phyloP scores from a whole-genome alignment of 2,329 filamentous ascomycete species.

The Teratosphaeriaceae sp. region DNA sequence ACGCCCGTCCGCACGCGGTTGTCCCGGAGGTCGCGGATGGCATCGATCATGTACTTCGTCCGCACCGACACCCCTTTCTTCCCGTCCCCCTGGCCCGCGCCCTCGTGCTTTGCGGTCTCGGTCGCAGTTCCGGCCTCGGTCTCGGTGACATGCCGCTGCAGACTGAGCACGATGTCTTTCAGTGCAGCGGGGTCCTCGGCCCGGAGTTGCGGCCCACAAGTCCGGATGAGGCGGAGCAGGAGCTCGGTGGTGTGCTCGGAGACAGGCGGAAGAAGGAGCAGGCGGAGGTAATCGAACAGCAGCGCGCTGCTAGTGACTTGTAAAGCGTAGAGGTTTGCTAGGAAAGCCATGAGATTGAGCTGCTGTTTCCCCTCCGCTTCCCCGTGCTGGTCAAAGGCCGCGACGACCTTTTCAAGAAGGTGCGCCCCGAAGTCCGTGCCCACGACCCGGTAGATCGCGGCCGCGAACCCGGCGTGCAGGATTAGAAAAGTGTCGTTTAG shows the following conservation, averaged over 20 bases:
- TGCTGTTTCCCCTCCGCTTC: constrained; percentile 51
- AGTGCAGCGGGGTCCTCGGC: constrained; percentile 82
- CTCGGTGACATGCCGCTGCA: constrained; percentile 65
- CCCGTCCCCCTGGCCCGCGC: no score
- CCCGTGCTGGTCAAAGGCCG: constrained; percentile 55
- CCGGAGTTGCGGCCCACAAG: constrained; percentile 71
- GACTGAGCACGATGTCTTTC: constrained; percentile 77
- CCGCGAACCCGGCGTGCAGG: constrained; percentile 80
- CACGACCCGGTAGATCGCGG: constrained; percentile 78
- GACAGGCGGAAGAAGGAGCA: constrained; percentile 66
- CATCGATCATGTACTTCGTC: constrained; percentile 97
- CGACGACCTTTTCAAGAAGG: constrained; percentile 69
- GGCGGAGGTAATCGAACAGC: constrained; percentile 83
- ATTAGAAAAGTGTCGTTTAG: constrained; percentile 87
- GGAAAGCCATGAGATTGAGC: constrained; percentile 71
- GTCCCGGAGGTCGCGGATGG: constrained; percentile 89
- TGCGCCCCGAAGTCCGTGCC: constrained; percentile 88
- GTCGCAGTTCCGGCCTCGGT: no score
- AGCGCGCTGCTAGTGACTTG: constrained; percentile 76
- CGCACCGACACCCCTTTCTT: constrained; percentile 85
- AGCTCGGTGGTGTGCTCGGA: constrained; percentile 85
- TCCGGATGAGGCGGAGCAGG: constrained; percentile 74
- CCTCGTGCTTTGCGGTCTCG: no score
- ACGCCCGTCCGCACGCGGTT: constrained; percentile 76
- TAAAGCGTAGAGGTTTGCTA: constrained; percentile 88